These are phyloP conservation scores for Hymenoscyphus linearis DNA, from an alignment of 2,329 filamentous ascomycete genomes.

Conservation along the genomic window DNA sequence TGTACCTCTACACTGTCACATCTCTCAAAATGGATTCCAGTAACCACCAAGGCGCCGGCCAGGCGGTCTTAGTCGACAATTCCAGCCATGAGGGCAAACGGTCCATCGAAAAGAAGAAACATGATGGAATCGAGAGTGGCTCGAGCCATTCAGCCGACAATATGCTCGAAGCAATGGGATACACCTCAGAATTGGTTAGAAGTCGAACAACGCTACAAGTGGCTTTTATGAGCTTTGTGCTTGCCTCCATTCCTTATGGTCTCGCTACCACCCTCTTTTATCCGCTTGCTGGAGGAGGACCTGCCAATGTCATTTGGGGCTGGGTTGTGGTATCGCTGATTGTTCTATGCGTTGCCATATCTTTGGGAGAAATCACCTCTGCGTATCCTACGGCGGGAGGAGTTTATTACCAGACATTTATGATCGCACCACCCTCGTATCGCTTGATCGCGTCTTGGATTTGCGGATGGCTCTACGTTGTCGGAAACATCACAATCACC, in stretches of 20 bases:
- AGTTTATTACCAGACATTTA: constrained; percentile 73
- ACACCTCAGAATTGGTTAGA: constrained; percentile 59
- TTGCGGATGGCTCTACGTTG: constrained; percentile 68
- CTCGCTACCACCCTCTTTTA: constrained; percentile 59
- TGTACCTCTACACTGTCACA: not conserved
- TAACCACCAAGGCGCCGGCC: not conserved
- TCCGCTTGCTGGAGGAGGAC: constrained; percentile 60
- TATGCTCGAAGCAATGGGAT: constrained; percentile 58
- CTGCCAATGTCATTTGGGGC: constrained; percentile 67
- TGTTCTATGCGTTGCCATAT: constrained; percentile 63
- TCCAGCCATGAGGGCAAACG: not conserved
- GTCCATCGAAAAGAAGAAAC: not conserved
- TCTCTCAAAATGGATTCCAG: not conserved
- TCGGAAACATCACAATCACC: constrained; percentile 75
- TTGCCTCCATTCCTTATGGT: constrained; percentile 70
- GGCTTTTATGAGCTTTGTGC: constrained; percentile 71
- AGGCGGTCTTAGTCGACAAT: not conserved
- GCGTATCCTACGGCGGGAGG: constrained; percentile 69
- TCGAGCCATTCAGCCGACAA: constrained; percentile 46
- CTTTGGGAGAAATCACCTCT: constrained; percentile 68
- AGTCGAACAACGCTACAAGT: constrained; percentile 64
- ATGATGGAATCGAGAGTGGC: not conserved
- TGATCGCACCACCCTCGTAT: constrained; percentile 57
- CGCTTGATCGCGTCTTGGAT: constrained; percentile 62
- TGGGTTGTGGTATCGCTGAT: constrained; percentile 65